Evolutionary conservation across 257 asterid species (phyloP).

Genomic region (Solanum acaule): DNA sequence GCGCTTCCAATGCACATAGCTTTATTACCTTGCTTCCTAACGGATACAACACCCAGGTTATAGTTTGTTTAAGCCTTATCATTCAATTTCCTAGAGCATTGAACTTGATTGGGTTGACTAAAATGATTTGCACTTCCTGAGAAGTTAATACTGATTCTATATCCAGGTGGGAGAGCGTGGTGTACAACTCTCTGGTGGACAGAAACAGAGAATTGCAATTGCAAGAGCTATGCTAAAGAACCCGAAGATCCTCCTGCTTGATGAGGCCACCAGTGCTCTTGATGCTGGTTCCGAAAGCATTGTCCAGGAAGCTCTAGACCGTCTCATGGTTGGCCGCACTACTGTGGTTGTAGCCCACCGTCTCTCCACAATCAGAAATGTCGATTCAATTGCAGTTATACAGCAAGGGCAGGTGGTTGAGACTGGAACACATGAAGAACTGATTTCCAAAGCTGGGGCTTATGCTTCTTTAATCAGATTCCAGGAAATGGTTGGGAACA

Average conservation of each 20-base stretch:
- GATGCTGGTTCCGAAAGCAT: conserved; percentile 88
- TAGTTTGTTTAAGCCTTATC: background rate
- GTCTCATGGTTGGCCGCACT: conserved; percentile 88
- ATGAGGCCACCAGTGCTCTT: conserved; percentile 93
- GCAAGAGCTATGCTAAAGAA: conserved; percentile 92
- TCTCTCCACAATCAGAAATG: conserved; percentile 79
- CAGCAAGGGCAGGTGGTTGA: conserved; percentile 96
- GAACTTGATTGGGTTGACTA: background rate
- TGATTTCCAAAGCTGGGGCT: conserved; percentile 76
- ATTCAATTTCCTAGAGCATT: background rate
- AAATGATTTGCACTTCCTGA: background rate
- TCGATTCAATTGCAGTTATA: conserved; percentile 83
- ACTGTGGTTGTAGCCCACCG: conserved; percentile 96
- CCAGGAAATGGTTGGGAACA: conserved; percentile 82
- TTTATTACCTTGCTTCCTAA: conserved; percentile 84
- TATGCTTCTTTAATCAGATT: conserved; percentile 78
- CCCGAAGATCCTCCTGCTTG: conserved; percentile 83
- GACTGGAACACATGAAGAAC: conserved; percentile 91
- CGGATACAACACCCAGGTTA: conserved; percentile 91
- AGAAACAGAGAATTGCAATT: conserved; percentile 89
- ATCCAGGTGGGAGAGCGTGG: conserved; percentile 98
- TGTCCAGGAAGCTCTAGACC: conserved; percentile 90
- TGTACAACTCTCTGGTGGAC: conserved; percentile 90
- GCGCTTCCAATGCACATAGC: conserved; percentile 95
- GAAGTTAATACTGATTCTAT: background rate